Evolutionary conservation across 768 basidiomycete species (phyloP), one percentile per base, ranked within the genome.

Genomic region (Pulveroboletus sp.): DNA sequence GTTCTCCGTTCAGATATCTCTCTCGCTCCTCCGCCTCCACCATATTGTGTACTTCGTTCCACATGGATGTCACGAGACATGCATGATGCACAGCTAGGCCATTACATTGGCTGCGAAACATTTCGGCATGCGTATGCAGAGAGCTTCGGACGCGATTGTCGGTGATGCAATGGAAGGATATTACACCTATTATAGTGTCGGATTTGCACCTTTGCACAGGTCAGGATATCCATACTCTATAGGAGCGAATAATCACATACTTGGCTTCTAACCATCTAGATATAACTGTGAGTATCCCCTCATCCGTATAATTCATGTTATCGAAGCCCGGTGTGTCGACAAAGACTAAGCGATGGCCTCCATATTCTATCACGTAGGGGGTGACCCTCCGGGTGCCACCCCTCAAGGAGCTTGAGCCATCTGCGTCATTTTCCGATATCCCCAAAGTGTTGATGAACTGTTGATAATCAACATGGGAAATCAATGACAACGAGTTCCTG

Each of bases 1-100:
- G 42, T 7, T 27, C 49, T 20, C 38, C 17, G 11, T 45, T 43
- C 29, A 54, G n/a, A n/a, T 32, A 2, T 2, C 17, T 10, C 19
- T 54, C 53, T 29, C 43, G 26, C 24, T 3, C 12, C 30, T 46
- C 26, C 26, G 53, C 53, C 17, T 51, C 44, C 10, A 9, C 35
- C 22, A 1, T 23, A 42, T 52, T 23, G 19, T 17, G 6, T 26
- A 46, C 30, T 9, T 51, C 14, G 44, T 51, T 43, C 49, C 53
- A 51, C 53, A 54, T 46, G 4, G 53, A 46, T n/a, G 50, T 54
- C 20, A 52, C 24, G 2, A 54, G 41, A 27, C 53, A 47, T 43
- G 39, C 43, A 5, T 30, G 31, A 35, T 30, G 22, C 22, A 53
- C 32, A 20, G 7, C 13, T 3, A 30, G 10, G 16, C 34, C 6